Percentiles rank a stretch among this genome's conserved stretches.
phyloP scores from a whole-genome alignment of 257 asterid genomes.

The Linderniella brevidens region DNA sequence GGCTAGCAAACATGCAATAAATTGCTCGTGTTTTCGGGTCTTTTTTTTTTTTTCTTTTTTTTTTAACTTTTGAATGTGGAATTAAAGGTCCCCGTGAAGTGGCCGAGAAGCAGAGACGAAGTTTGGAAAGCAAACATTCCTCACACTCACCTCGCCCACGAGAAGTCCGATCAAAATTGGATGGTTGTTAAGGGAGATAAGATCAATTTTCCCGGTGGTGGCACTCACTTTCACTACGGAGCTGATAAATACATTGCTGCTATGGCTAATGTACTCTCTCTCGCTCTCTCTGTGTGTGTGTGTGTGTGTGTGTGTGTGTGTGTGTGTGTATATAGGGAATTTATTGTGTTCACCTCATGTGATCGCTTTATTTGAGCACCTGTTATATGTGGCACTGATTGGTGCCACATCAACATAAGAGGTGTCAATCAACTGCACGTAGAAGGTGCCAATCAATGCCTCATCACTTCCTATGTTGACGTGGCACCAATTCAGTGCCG shows the following conservation, averaged over 20 bases:
- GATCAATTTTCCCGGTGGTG: conserved; percentile 80
- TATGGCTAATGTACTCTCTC: conserved; percentile 43
- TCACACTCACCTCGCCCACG: conserved; percentile 82
- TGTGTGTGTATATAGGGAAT: no score
- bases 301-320: no score
- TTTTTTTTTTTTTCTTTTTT: neutral
- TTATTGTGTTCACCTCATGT: no score
- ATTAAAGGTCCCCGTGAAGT: conserved; percentile 69
- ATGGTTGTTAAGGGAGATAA: conserved; percentile 82
- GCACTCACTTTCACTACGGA: conserved; percentile 85
- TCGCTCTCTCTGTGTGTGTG: no score
- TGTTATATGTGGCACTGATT: no score
- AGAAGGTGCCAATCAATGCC: no score
- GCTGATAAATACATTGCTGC: conserved; percentile 73
- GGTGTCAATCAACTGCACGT: no score
- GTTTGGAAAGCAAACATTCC: conserved; percentile 85
- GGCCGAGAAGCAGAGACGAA: conserved; percentile 85
- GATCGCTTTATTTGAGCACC: no score
- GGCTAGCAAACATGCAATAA: conserved; percentile 2
- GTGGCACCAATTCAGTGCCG: no score
- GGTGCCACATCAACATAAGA: no score
- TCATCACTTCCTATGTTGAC: no score
- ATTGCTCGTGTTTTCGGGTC: conserved; percentile 3
- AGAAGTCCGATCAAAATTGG: conserved; percentile 93
- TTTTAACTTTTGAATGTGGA: conserved; percentile 3